A percentile compares a stretch with the other conserved stretches of the same genome.
Conservation (phyloP, 2,329 filamentous ascomycete genomes). For the Fusarium sublunatum region DNA sequence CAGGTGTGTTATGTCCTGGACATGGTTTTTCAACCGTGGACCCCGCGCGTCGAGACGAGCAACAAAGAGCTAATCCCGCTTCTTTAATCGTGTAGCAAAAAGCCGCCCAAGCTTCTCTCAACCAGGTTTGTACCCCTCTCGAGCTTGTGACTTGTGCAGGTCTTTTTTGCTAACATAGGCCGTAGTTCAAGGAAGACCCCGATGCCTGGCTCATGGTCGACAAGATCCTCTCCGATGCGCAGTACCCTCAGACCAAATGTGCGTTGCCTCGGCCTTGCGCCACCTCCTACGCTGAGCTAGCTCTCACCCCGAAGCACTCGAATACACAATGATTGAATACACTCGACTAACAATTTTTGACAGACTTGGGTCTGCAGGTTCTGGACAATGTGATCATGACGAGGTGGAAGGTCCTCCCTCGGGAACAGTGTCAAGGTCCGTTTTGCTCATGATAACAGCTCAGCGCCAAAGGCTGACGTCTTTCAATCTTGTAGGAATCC, state of each 20-base stretch:
- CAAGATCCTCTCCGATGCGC: slow-evolving; percentile 92
- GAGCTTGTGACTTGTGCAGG: neutral
- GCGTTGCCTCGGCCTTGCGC: slow-evolving; percentile 53
- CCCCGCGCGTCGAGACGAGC: slow-evolving; percentile 36
- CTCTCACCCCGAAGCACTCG: slow-evolving; percentile 2
- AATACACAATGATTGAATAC: slow-evolving; percentile 11
- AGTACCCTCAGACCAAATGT: slow-evolving; percentile 98
- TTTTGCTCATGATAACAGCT: slow-evolving; percentile 16
- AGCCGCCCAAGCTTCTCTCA: slow-evolving; percentile 90
- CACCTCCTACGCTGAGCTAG: slow-evolving; percentile 9
- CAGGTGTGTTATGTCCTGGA: slow-evolving; percentile 68
- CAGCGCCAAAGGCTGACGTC: slow-evolving; percentile 24
- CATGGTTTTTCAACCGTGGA: slow-evolving; percentile 37
- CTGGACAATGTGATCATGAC: slow-evolving; percentile 99
- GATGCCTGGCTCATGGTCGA: slow-evolving; percentile 98
- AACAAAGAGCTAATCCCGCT: slow-evolving; percentile 32
- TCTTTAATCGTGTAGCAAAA: slow-evolving; percentile 79
- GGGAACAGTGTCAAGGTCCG: slow-evolving; percentile 91
- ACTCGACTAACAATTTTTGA: slow-evolving; percentile 43
- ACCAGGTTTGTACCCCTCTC: slow-evolving; percentile 75
- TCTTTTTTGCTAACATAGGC: slow-evolving; percentile 32
- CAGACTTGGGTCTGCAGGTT: slow-evolving; percentile 93
- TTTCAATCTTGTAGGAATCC: slow-evolving; percentile 74
- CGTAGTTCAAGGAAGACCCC: slow-evolving; percentile 97
- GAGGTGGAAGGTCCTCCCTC: slow-evolving; percentile 96